Evolutionary conservation across 2,329 filamentous ascomycete species (phyloP), one percentile per base, ranked within the genome.

Genomic region (Chrysoporthe deuterocubensis): DNA sequence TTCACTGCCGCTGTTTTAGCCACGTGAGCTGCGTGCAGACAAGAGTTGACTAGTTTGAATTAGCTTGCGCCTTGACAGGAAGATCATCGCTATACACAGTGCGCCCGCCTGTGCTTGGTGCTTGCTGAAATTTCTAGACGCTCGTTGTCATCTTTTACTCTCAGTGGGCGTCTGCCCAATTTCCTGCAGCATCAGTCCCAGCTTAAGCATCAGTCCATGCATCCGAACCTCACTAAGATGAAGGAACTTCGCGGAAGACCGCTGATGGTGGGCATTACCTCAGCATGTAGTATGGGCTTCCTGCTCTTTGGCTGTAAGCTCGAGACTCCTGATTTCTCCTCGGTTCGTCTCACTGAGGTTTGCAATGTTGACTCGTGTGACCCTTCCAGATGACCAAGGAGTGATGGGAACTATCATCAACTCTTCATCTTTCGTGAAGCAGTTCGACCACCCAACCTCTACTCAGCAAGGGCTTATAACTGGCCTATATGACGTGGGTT

Each of bases 251-350:
- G 65, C 16, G 65, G 65, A 18, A 67, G 16, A 44, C 34, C 59
- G 18, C 40, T 67, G 37, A 63, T 26, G 59, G 42, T 59, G 26
- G 65, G 48, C 58, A 62, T 67, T 26, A 67, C 65, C 37, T 57
- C 65, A 11, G 65, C 65, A 14, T 67, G 59, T 34, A 58, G 59
- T 16, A 67, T 67, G 65, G 59, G 65, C 13, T 67, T 67, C 16
- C 44, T 67, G 59, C 65, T 67, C 42, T 67, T 67, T 57, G 59
- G 65, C 46, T 67, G 65, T 67, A n/a, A 62, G 64, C 14, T 18
- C 21, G n/a, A 21, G 9, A 52, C 13, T 40, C 13, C 11, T 18
- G 37, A 11, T 26, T 59, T 32, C 42, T 26, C 0, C 43, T 34
- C 7, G 14, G 26, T 18, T 52, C 5, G 0, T 0, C 42, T 13